Percentiles rank a stretch among this genome's conserved stretches.
phyloP scores from a whole-genome alignment of 352 stramenopile genomes.

The Globisporangium parvum region DNA sequence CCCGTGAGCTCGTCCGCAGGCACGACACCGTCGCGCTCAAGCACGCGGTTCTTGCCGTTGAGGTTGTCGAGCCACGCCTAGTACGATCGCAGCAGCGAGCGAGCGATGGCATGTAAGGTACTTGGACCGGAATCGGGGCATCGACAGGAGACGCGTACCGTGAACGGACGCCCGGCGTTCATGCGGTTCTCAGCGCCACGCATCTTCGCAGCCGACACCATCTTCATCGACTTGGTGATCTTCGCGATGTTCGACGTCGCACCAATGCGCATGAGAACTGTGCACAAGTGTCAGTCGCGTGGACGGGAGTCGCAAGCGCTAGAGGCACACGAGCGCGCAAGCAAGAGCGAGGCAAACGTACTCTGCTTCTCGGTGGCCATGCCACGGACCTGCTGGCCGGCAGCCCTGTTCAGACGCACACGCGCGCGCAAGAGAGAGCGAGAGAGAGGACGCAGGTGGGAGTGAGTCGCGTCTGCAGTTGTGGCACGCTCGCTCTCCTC shows the following conservation, averaged over 20 bases:
- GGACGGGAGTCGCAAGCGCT: background rate
- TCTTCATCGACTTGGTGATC: constrained; percentile 99
- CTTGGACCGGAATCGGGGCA: too few relatives aligned
- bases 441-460: background rate
- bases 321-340: background rate
- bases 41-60: constrained; percentile 54
- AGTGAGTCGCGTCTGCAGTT: background rate
- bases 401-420: constrained; percentile 30
- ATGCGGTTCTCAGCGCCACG: constrained; percentile 94
- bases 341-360: constrained; percentile 30
- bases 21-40: constrained; percentile 88
- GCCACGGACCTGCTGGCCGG: constrained; percentile 81
- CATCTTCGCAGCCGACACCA: constrained; percentile 99
- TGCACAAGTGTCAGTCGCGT: constrained; percentile 1
- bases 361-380: constrained; percentile 99
- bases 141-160: constrained; percentile 1
- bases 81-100: constrained; percentile 8
- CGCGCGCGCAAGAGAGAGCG: background rate
- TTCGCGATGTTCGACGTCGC: constrained; percentile 99
- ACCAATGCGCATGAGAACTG: constrained; percentile 93
- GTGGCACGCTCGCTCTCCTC: background rate
- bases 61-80: constrained; percentile 77
- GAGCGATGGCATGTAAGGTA: too few relatives aligned
- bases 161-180: constrained; percentile 78
- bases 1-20: constrained; percentile 76